Evolutionary conservation across 768 basidiomycete species (phyloP).

Genomic region (Flagelloscypha sp.): DNA sequence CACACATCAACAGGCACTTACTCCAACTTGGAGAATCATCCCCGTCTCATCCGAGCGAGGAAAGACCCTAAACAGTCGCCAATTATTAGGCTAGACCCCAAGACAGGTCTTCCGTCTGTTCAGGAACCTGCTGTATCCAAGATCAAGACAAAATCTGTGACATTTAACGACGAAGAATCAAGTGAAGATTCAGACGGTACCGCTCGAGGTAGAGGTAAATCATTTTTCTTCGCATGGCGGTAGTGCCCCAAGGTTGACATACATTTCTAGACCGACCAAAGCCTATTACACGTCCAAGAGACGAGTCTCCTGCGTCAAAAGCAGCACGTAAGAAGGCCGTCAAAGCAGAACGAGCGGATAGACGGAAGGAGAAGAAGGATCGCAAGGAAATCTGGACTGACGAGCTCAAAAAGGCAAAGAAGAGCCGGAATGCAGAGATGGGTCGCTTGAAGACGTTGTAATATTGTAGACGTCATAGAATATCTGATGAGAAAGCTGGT

Average conservation of each 20-base stretch:
- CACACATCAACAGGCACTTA: constrained; percentile 65
- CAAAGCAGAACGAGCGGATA: constrained; percentile 55
- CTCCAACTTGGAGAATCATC: constrained; percentile 97
- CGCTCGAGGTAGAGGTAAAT: constrained; percentile 24
- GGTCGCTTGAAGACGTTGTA: constrained; percentile 41
- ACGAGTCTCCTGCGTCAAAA: constrained; percentile 72
- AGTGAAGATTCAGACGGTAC: constrained; percentile 18
- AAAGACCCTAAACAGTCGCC: constrained; percentile 43
- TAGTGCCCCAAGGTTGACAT: constrained; percentile 15
- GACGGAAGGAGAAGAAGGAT: constrained; percentile 60
- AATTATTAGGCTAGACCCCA: constrained; percentile 65
- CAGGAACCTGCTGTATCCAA: constrained; percentile 17
- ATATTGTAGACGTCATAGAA: no score
- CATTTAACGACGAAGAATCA: constrained; percentile 21
- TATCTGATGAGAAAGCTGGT: no score
- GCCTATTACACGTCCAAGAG: constrained; percentile 61
- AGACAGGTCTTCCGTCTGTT: constrained; percentile 67
- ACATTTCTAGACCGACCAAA: constrained; percentile 24
- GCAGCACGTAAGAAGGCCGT: constrained; percentile 62
- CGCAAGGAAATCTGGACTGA: constrained; percentile 54
- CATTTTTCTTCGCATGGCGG: not conserved
- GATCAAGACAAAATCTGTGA: constrained; percentile 12
- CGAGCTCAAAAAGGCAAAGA: constrained; percentile 47
- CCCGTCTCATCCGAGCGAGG: constrained; percentile 71
- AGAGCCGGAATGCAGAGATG: constrained; percentile 36